Evolutionary conservation across 2,329 filamentous ascomycete genomes (phyloP), one percentile per base, ranked within the genome.

Genomic region (Clonostachys rhizophaga): DNA sequence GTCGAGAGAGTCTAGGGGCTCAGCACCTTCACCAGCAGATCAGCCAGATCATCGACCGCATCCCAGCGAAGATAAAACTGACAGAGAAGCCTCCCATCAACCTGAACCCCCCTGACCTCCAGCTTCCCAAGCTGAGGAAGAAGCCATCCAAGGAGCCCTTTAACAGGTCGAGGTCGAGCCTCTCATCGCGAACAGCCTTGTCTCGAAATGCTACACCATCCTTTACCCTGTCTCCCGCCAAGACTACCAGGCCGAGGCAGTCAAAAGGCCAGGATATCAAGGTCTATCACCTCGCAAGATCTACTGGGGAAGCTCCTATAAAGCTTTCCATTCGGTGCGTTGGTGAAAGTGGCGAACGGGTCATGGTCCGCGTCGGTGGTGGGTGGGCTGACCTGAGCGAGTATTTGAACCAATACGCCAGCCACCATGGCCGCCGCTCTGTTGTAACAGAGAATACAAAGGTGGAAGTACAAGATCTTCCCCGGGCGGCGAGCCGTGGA

Each of bases 381-480:
- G 94, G 94, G n/a, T 99, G 94, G 94, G 91, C 91, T 13, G 94
- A 99, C 65, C 74, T 99, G 17, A 92, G 88, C 36, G 94, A 97
- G 65, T 99, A 96, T 60, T 76, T 99, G 40, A 87, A 91, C 56
- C 90, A 96, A 64, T 99, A 96, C 58, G 91, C 91, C 8, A 83
- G 84, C 49, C 94, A 99, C 61, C 94, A 99, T 62, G 88, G 89
- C 40, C 84, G 89, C n/a, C 83, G 81, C 40, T 79, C 79, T 45
- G 64, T 69, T 49, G 66, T 66, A 46, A 59, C 61, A 33, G 62
- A 62, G 11, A 73, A 75, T 43, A 69, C 75, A n/a, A 79, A 76
- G 58, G 74, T 86, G 9, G 81, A 86, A 57, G 71, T 86, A 18
- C 75, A 73, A 51, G 79, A 81, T 52, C 53, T 75, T 7, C 68